Conservation (phyloP, 1,284 basidiomycete genomes). For the Malassezia brasiliensis region DNA sequence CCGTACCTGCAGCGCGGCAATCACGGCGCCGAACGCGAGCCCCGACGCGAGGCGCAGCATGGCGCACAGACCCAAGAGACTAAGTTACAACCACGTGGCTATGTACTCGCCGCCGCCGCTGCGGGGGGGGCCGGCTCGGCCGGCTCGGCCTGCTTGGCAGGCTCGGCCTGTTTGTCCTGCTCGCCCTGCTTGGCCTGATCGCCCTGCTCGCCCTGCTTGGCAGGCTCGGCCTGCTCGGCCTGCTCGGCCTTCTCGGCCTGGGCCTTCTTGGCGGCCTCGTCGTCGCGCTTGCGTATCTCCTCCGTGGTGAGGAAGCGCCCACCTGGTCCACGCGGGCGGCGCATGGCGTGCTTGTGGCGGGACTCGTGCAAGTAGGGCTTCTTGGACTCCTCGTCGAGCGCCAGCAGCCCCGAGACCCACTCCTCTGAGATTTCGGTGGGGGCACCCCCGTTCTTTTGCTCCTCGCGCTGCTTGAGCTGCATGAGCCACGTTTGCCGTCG, state of each 20-base stretch:
- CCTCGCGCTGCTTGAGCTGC: constrained; percentile 27
- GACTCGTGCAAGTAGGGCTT: constrained; percentile 96
- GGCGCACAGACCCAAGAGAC: constrained; percentile 1
- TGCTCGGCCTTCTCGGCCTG: background rate
- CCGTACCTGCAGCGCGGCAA: no score
- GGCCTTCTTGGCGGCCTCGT: constrained; percentile 28
- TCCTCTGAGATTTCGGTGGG: constrained; percentile 2
- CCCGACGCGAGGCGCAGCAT: background rate
- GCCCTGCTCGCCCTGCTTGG: no score
- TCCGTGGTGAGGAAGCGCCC: constrained; percentile 91
- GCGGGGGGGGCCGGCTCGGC: background rate
- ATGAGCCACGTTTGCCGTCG: constrained; percentile 29
- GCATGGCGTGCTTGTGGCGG: constrained; percentile 93
- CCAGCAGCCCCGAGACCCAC: constrained; percentile 13
- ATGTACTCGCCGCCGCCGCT: background rate
- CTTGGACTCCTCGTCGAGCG: constrained; percentile 32
- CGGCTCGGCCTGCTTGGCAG: no score
- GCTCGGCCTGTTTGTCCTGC: background rate
- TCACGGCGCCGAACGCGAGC: background rate
- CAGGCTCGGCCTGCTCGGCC: background rate
- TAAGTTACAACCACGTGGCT: constrained; percentile 4
- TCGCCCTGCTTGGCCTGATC: background rate
- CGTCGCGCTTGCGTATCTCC: constrained; percentile 58
- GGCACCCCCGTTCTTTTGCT: constrained; percentile 19
- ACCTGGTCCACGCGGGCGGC: constrained; percentile 86